Conservation (phyloP, 176 grass and related monocot genomes). For the Lolium perenne region DNA sequence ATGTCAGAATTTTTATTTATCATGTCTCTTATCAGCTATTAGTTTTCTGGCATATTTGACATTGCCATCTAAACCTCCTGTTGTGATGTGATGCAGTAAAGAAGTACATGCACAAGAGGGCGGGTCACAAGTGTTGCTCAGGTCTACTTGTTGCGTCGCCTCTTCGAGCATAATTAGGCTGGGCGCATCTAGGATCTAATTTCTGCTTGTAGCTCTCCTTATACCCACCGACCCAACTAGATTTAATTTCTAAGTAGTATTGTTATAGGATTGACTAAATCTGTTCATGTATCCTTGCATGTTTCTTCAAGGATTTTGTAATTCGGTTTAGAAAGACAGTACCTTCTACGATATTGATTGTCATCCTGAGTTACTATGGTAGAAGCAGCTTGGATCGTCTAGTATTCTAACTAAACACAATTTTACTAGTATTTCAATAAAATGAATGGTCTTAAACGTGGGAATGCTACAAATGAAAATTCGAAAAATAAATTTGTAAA, state of each 20-base stretch:
- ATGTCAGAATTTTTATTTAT: not conserved
- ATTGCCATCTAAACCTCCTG: not conserved
- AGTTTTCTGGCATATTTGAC: not conserved
- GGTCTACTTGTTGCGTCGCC: constrained; percentile 70
- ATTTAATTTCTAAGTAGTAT: no score
- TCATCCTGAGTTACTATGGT: not conserved
- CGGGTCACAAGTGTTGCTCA: constrained; percentile 79
- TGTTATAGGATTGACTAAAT: no score
- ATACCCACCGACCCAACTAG: not conserved
- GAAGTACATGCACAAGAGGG: constrained; percentile 80
- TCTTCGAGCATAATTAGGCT: constrained; percentile 74
- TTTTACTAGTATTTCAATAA: no score
- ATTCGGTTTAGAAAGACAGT: not conserved
- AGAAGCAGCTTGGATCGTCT: no score
- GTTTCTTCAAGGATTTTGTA: constrained; percentile 36
- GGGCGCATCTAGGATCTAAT: constrained; percentile 73
- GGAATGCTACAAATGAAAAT: no score
- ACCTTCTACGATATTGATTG: not conserved
- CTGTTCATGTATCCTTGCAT: not conserved
- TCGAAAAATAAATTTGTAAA: no score
- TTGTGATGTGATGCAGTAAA: constrained; percentile 57
- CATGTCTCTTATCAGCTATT: no score
- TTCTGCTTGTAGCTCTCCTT: constrained; percentile 6
- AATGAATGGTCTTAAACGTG: no score
- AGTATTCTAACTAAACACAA: no score